Evolutionary conservation across 441 rosid genomes (phyloP), one percentile per base, ranked within the genome.

Genomic region (Melastoma candidum): DNA sequence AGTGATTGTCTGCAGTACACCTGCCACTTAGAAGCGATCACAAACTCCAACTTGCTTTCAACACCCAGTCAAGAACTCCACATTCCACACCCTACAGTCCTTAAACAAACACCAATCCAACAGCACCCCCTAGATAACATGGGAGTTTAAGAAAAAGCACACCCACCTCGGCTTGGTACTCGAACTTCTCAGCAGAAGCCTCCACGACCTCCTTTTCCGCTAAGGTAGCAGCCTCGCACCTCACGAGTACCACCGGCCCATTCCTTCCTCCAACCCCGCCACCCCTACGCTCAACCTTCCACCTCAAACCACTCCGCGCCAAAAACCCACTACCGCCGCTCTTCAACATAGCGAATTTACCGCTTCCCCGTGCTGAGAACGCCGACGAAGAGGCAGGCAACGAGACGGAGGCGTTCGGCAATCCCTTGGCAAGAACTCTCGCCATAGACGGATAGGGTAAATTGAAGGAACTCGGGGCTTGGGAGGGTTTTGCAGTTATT

Each of bases 161-260:
- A 29, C 36, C 36, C 36, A 92, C 98, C 95, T 92, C 98, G 10
- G 98, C 98, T 74, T 92, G 98, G 68, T 88, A 92, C 80, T 92
- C 95, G 44, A 72, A 88, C 73, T 82, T 86, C 86, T 92, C 98
- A 48, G 83, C 90, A 2, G 95, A 69, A 27, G 77, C 58, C 64
- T 82, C 98, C 1, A 80, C 60, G 11, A 87, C 73, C 24, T 88
- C 94, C 51, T 92, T 77, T 75, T 92, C 97, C 2, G 92, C 94
- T 41, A 92, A 3, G 36, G 36, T 95, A 0, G 90, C 85, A 0
- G 97, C 86, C 62, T 79, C 85, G 25, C 92, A 88, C 27, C 84
- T 70, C 7, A 85, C 71, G 36, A 29, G 36, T 6, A 29, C 36
- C 3, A 29, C 36, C 36, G 36, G 5, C 36, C 36, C 36, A 29